Evolutionary conservation across 2,329 filamentous ascomycete genomes (phyloP), one percentile per base, ranked within the genome.

Genomic region (Cadophora sp.): DNA sequence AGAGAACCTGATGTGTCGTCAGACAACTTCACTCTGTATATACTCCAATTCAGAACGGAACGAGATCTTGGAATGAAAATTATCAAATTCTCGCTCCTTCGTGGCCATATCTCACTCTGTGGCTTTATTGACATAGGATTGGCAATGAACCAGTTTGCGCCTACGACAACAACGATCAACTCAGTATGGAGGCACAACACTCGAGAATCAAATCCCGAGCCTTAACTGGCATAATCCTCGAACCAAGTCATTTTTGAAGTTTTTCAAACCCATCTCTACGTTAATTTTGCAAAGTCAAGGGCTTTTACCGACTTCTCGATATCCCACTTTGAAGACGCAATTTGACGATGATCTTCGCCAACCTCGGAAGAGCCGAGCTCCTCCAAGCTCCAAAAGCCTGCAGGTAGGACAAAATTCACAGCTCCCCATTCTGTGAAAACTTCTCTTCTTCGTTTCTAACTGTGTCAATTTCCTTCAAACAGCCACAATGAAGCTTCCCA

Each of bases 401-500:
- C 8, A 33, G 4, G 16, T 48, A 27, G 22, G 11, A 24, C 33
- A 11, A 11, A 41, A 20, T 39, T 43, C 55, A 18, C 20, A 58
- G 55, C 55, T 58, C 16, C 55, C 4, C 8, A 22, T 22, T 7
- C n/a, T 5, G 41, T n/a, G 11, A 47, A 7, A 20, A 1, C 13
- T 20, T 22, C n/a, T 33, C 41, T 33, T 55, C 36, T 18, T 18
- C 39, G 14, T 27, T 30, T 45, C 20, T 30, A 36, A 24, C 22
- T 47, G 9, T 56, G 20, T 39, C 6, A 14, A n/a, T 13, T 16
- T 14, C 4, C 33, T 53, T 27, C 30, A 48, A 33, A 30, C 18
- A 50, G 11, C 39, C 41, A 68, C 48, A 9, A 74, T 74, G 73
- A 73, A 70, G 70, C 65, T 72, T 48, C 39, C 65, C 18, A 55